Conservation (phyloP, 192 early-diverging fungal species). For the Mortierella claussenii region DNA sequence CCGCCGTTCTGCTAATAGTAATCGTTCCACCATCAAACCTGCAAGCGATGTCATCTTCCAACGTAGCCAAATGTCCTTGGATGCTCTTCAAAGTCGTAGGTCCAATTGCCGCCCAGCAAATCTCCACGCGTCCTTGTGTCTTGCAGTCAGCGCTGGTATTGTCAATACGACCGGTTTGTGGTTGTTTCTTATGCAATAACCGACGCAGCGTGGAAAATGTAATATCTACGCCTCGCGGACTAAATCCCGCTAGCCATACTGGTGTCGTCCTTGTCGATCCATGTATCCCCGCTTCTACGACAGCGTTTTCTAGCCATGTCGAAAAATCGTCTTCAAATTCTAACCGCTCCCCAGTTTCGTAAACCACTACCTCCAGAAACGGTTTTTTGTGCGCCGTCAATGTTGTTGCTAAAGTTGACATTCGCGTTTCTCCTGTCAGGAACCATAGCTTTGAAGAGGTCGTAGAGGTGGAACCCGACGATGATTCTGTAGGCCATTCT, state of each 20-base stretch:
- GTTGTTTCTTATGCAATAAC: no score
- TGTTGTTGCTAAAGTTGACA: constrained; percentile 37
- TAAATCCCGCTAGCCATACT: constrained; percentile 42
- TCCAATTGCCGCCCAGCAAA: constrained; percentile 39
- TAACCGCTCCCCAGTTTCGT: constrained; percentile 25
- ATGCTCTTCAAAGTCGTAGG: constrained; percentile 29
- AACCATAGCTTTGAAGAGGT: constrained; percentile 47
- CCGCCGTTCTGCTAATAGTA: not conserved
- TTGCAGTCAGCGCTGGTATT: not conserved
- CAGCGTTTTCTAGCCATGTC: constrained; percentile 1
- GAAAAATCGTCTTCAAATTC: constrained; percentile 13
- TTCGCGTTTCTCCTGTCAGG: constrained; percentile 27
- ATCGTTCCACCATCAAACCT: not conserved
- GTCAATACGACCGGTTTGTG: no score
- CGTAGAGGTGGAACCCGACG: no score
- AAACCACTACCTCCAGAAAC: constrained; percentile 34
- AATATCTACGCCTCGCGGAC: constrained; percentile 40
- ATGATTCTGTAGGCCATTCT: constrained; percentile 29
- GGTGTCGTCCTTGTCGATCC: no score
- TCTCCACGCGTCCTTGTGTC: not conserved
- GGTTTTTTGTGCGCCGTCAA: constrained; percentile 9
- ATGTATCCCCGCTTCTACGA: no score
- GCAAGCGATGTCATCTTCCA: no score
- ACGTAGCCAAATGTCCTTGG: constrained; percentile 20
- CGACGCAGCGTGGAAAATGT: not conserved